Percentiles rank a stretch among this genome's conserved stretches.
Evolutionary conservation across 2,329 filamentous ascomycete genomes (phyloP).

Genomic region (Botrytis hyacinthi): DNA sequence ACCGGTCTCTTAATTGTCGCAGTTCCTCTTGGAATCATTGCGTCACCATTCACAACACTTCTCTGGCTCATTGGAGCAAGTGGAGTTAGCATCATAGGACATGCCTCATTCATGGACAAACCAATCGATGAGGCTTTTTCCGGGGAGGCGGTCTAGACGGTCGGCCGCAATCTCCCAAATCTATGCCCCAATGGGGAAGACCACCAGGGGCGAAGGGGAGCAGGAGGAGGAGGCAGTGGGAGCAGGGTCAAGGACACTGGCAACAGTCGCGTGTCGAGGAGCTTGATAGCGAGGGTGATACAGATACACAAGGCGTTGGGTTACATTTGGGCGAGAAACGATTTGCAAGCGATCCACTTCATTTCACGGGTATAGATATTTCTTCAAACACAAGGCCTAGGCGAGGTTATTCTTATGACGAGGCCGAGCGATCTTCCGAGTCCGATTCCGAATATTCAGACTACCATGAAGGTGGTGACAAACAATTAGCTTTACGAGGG

Average conservation of each 20-base stretch:
- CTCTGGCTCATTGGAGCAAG: conserved; percentile 96
- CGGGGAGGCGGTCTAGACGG: conserved; percentile 99
- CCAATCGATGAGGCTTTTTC: conserved; percentile 99
- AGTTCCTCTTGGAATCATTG: conserved; percentile 79
- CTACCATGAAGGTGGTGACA: conserved; percentile 51
- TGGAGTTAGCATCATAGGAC: conserved; percentile 89
- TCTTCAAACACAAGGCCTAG: conserved; percentile 39
- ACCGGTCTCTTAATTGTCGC: conserved; percentile 80
- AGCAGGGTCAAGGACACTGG: conserved; percentile 50
- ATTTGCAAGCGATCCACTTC: conserved; percentile 59
- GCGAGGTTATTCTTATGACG: conserved; percentile 40
- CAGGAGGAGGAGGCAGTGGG: conserved; percentile 55
- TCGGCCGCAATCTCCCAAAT: conserved; percentile 99
- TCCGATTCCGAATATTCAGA: conserved; percentile 43
- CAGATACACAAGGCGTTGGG: conserved; percentile 55
- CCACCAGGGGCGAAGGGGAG: conserved; percentile 84
- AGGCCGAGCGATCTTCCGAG: conserved; percentile 44
- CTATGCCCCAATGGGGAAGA: conserved; percentile 98
- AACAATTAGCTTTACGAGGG: conserved; percentile 52
- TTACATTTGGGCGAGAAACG: conserved; percentile 48
- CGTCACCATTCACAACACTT: conserved; percentile 79
- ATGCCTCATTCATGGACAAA: conserved; percentile 95
- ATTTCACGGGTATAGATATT: conserved; percentile 60
- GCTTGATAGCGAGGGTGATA: conserved; percentile 55
- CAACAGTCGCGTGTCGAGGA: conserved; percentile 59